Evolutionary conservation across 108 stramenopile species (phyloP), one percentile per base, ranked within the genome.

Genomic region (Cyclotella sp.): DNA sequence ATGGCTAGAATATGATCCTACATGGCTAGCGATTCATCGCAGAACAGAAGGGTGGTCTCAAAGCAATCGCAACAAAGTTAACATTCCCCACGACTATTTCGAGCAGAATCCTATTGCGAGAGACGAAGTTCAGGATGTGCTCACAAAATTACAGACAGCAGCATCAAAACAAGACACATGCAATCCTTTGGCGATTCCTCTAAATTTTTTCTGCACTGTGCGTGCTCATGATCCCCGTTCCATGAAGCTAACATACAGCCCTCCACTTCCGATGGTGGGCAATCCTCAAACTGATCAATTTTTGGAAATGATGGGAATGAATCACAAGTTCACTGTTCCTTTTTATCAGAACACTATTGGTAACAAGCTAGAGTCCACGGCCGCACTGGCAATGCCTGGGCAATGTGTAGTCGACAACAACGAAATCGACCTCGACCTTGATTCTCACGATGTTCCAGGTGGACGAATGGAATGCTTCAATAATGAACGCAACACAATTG

Each of bases 201-300:
- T 76, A 12, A 85, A 89, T 40, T 95, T 95, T 80, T 67, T 63
- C 22, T 69, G 55, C 69, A 95, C 91, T 15, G 90, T 90, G 11
- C 85, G 84, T 24, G 72, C 82, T 18, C 69, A 78, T 45, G 70
- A 85, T 29, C 63, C 49, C 13, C 24, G 41, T 13, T 24, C 30
- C 18, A 58, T 13, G 30, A 64, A 65, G 19, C 77, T 64, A 5
- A 39, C 71, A 1, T 60, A 66, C 22, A 57, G 68, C 40, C 79
- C 74, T 45, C 86, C 92, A 18, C 70, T 81, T 12, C 76, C 76
- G 22, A 68, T 68, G 60, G 85, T 93, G 64, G 97, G 97, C 14
- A 98, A 96, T 84, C 97, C 95, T n/a, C 96, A 96, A 64, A 98
- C 96, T 0, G 97, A 98, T 81, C 58, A 73, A 29, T 73, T 98